phyloP scores from a whole-genome alignment of 139 green algal species.

The Auxenochlorella pyrenoidosa region DNA sequence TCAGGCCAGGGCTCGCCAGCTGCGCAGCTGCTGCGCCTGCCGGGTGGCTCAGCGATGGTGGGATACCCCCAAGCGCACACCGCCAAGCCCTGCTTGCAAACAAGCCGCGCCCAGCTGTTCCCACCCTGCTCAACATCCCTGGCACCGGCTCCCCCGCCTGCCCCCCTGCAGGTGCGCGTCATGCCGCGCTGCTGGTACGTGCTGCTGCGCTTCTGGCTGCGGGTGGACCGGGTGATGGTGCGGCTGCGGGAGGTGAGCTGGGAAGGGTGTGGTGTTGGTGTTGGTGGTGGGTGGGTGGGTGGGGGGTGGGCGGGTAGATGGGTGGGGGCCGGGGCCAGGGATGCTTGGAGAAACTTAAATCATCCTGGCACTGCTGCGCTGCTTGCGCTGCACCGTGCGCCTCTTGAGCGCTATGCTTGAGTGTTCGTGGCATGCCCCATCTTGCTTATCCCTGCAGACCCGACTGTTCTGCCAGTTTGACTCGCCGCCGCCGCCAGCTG shows the following conservation, averaged over 20 bases:
- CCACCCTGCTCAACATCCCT: neutral
- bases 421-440: too few species aligned
- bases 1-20: too few species aligned
- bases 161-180: conserved; percentile 51
- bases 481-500: neutral
- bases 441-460: neutral
- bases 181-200: conserved; percentile 93
- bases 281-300: too few species aligned
- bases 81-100: too few species aligned
- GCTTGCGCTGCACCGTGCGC: too few species aligned
- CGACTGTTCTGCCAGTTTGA: conserved; percentile 37
- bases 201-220: conserved; percentile 86
- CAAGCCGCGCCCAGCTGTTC: neutral
- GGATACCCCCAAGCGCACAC: too few species aligned
- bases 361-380: too few species aligned
- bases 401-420: too few species aligned
- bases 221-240: conserved; percentile 85
- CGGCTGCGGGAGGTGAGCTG: conserved; percentile 79
- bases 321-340: too few species aligned
- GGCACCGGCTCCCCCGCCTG: neutral
- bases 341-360: too few species aligned
- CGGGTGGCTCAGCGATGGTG: too few species aligned
- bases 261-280: neutral
- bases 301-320: too few species aligned
- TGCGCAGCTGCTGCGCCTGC: neutral